Conservation (phyloP, 2,329 filamentous ascomycete species). For the Stagonosporopsis rhizophila region DNA sequence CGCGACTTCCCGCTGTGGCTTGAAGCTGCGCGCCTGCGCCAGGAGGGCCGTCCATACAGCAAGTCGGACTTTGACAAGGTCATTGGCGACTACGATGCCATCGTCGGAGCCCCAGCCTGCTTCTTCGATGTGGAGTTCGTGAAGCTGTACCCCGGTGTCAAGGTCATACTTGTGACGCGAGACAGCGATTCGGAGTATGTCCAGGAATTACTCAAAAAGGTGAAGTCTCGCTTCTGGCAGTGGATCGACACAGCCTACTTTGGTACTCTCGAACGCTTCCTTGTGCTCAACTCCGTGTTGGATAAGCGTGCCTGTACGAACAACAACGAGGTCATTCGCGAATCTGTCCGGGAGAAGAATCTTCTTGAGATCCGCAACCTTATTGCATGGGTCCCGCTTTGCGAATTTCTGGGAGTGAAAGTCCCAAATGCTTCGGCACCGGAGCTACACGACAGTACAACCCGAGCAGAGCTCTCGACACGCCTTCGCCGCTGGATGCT, state of each 20-base stretch:
- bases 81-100: conserved; percentile 42
- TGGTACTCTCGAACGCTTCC: conserved; percentile 2
- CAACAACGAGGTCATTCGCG: conserved; percentile 24
- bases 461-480: neutral
- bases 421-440: conserved; percentile 35
- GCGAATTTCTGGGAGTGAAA: conserved; percentile 34
- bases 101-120: conserved; percentile 20
- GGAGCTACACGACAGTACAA: conserved; percentile 13
- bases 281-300: neutral
- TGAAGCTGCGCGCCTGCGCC: conserved; percentile 45
- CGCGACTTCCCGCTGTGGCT: conserved; percentile 46
- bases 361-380: conserved; percentile 37
- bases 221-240: conserved; percentile 1
- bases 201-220: neutral
- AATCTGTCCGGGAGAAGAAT: conserved; percentile 27
- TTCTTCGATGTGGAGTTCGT: conserved; percentile 27
- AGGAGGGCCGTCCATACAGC: conserved; percentile 33
- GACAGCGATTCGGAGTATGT: neutral
- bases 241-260: conserved; percentile 6
- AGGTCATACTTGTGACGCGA: conserved; percentile 25
- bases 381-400: conserved; percentile 40
- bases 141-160: conserved; percentile 27
- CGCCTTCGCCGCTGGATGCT: neutral
- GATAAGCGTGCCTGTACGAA: neutral
- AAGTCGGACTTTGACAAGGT: conserved; percentile 45